These are phyloP conservation scores for Casuarina glauca DNA, from an alignment of 306 rosid species.

Conservation along the genomic window DNA sequence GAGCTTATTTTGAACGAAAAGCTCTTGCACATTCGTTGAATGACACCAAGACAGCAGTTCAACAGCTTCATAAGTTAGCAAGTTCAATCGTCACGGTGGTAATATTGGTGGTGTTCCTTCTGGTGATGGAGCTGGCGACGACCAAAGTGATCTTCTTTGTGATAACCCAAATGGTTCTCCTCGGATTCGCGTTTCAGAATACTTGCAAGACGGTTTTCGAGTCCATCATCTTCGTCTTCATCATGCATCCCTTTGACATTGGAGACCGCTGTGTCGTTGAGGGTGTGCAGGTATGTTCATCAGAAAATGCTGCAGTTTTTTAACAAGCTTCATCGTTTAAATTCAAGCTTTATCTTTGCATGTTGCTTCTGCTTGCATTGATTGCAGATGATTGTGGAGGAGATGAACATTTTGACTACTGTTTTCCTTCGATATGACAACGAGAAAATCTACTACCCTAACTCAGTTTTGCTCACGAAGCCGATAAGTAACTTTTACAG, in stretches of 20 bases:
- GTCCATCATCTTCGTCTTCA: conserved; percentile 51
- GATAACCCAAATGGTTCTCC: conserved; percentile 40
- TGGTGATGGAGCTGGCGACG: conserved; percentile 49
- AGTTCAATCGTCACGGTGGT: conserved; percentile 45
- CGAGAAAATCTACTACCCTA: conserved; percentile 55
- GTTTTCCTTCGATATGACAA: conserved; percentile 60
- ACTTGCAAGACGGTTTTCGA: conserved; percentile 55
- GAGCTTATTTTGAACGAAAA: conserved; percentile 56
- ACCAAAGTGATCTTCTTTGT: conserved; percentile 37
- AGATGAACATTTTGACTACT: conserved; percentile 57
- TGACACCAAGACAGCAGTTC: conserved; percentile 62
- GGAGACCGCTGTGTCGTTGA: conserved; percentile 60
- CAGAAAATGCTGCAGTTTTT: too few species aligned
- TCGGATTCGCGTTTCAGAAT: conserved; percentile 53
- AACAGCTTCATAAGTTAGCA: conserved; percentile 57
- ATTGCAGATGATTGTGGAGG: conserved; percentile 54
- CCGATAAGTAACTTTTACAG: conserved; percentile 58
- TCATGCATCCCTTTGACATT: conserved; percentile 63
- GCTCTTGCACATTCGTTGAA: conserved; percentile 53
- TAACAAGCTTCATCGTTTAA: too few species aligned
- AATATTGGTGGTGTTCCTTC: conserved; percentile 38
- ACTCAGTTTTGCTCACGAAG: conserved; percentile 44
- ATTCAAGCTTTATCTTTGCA: too few species aligned
- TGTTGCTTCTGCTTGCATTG: neutral
- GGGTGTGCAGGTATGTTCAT: conserved; percentile 38